These are phyloP conservation scores for Aspergillus sp. DNA, from an alignment of 2,329 filamentous ascomycete species.

Conservation along the genomic window DNA sequence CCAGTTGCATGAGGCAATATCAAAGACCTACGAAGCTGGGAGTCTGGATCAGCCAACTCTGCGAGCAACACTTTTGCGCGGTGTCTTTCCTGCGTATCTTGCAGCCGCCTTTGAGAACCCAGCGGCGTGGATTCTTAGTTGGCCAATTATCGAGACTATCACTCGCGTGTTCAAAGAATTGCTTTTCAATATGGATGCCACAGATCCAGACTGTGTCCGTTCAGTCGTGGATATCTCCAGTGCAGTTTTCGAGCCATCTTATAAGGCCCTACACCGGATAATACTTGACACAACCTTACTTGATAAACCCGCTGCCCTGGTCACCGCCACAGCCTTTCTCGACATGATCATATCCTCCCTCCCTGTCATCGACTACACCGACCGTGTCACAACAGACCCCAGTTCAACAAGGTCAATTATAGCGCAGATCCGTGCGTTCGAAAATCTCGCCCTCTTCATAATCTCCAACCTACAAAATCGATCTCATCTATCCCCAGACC, in stretches of 20 bases:
- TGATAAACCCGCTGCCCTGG: constrained; percentile 39
- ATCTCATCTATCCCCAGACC: constrained; percentile 12
- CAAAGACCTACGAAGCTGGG: constrained; percentile 44
- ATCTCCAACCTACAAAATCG: constrained; percentile 19
- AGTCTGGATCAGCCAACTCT: constrained; percentile 45
- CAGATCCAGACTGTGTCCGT: constrained; percentile 38
- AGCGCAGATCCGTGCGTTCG: constrained; percentile 40
- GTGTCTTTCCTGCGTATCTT: constrained; percentile 59
- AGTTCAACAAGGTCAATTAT: constrained; percentile 23
- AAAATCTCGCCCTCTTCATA: constrained; percentile 39
- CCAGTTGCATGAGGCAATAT: constrained; percentile 55
- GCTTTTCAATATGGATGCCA: constrained; percentile 47
- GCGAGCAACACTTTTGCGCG: constrained; percentile 52
- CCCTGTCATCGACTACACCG: constrained; percentile 49
- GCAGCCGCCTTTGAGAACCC: constrained; percentile 47
- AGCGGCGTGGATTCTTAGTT: constrained; percentile 52
- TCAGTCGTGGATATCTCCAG: constrained; percentile 38
- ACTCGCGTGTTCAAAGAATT: constrained; percentile 44
- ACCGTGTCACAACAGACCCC: constrained; percentile 31
- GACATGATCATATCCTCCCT: constrained; percentile 43
- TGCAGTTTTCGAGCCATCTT: constrained; percentile 39
- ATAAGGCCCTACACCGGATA: constrained; percentile 37
- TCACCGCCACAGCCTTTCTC: constrained; percentile 41
- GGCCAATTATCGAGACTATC: constrained; percentile 54
- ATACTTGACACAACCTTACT: constrained; percentile 35